Base-by-base conservation (phyloP, 495 filamentous ascomycete genomes). In the Xylaria acuta region DNA sequence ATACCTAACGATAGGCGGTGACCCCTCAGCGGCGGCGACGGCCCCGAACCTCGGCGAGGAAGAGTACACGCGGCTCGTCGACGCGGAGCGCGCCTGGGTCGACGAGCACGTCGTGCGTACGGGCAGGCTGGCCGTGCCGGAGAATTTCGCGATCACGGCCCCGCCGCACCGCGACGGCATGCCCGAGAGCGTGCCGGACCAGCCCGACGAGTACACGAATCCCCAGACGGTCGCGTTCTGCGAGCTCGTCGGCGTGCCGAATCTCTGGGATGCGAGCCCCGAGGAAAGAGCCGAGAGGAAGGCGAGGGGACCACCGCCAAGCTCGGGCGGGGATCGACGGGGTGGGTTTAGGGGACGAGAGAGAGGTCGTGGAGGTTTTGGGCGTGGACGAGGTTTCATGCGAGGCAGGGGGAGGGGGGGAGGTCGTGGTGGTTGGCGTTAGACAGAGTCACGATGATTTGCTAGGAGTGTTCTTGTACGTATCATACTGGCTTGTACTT, bases 201-300 rank as follows among this genome's bases (percentile, higher is more conserved):
- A 88, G 77, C 93, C 94, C 2, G 77, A 79, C 0, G 94, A 97
- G 81, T 97, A 94, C 78, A 92, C 84, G 16, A 98, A 94, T 77
- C 89, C 90, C 5, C 95, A 98, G 81, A 98, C 93, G 11, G 80
- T 80, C 8, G 77, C 80, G 22, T 98, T 96, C 80, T 98, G 96
- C 78, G 84, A 89, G 65, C 78, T 97, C 69, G 59, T 97, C 1
- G 89, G 89, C 4, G 92, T 98, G 47, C 83, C 86, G 38, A 95
- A 98, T 80, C 85, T 88, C 51, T 97, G 97, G 83, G 83, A 89
- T 72, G 84, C 90, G 0, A 90, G 78, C 3, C 90, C 93, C 9
- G 92, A 92, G 73, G 92, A 95, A 75, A 87, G 88, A 67, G 78
- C 81, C 40, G 84, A 81, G 70, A 86, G 90, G 73, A 83, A 84